A percentile compares a stretch with the other conserved stretches of the same genome.
phyloP scores from a whole-genome alignment of 2,329 filamentous ascomycete genomes.

The Mycosphaerella sp. region DNA sequence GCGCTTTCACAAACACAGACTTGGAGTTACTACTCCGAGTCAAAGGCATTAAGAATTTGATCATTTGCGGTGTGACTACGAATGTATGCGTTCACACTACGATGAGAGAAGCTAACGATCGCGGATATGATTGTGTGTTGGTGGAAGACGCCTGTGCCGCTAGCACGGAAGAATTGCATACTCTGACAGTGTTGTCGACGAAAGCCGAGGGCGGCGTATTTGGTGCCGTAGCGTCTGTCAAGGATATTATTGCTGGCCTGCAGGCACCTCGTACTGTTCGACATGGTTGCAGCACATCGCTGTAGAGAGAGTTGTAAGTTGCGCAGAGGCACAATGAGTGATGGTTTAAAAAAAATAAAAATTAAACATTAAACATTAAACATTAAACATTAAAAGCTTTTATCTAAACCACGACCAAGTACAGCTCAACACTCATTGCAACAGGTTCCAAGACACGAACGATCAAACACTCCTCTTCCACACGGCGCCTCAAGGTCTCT shows the following conservation, averaged over 20 bases:
- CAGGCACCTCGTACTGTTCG: background rate
- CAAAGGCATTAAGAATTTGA: constrained; percentile 47
- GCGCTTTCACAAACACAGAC: constrained; percentile 50
- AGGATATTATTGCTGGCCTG: constrained; percentile 11
- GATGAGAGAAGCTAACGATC: constrained; percentile 51
- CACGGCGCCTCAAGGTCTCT: background rate
- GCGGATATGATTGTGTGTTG: constrained; percentile 49
- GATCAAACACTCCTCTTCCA: background rate
- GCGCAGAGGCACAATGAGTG: no score
- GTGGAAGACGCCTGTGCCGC: constrained; percentile 46
- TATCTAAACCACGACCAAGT: no score
- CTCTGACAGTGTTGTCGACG: constrained; percentile 39
- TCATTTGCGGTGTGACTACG: constrained; percentile 50
- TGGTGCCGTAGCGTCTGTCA: constrained; percentile 20
- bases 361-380: no score
- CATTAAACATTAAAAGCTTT: no score
- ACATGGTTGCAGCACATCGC: background rate
- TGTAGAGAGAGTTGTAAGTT: background rate
- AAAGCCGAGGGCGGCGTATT: constrained; percentile 38
- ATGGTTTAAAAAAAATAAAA: no score
- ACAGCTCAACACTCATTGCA: no score
- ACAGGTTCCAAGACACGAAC: no score
- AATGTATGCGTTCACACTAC: constrained; percentile 52
- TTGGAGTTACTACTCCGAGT: constrained; percentile 48
- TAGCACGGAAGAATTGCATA: constrained; percentile 37